Evolutionary conservation across 306 rosid genomes (phyloP), one percentile per base, ranked within the genome.

Genomic region (Trifolium repens): DNA sequence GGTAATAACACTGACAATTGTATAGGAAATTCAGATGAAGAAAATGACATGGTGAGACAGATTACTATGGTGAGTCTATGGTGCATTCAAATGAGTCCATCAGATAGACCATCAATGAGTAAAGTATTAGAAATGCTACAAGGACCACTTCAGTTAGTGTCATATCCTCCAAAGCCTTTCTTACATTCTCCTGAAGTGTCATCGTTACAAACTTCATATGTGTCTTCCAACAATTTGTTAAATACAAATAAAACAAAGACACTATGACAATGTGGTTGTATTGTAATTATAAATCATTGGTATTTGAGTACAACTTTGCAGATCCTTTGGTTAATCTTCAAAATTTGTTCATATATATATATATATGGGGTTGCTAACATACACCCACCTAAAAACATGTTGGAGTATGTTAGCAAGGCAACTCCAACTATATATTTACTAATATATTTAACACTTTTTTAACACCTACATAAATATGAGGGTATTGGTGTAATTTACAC

Each of bases 161-260:
- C 39, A 37, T 30, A 72, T 67, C 86, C 88, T 71, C 88, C 88
- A 7, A 82, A 72, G 6, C 89, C 85, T 11, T n/a, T 30, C 35
- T 52, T 73, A 37, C 13, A n/a, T 22, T 70, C 83, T 47, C 83
- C 83, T 7, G 10, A 74, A 16, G 26, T 5, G 16, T 11, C 77
- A 24, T 54, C 79, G 3, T 0, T 70, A 39, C 54, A 66, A 65
- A 65, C 2, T 19, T 22, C n/a, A 40, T 2, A 17, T 19, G 3
- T 2, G 13, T 77, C 72, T 61, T 78, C 76, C 0, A 15, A 2
- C 35, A 15, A 61, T 27, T 30, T 7, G 5, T 5, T 0, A 3
- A 61, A 47, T 10, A 61, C 61, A 60, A 50, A 35, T 50, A 52
- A 55, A 50, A 57, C 17, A 24, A 7, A 3, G 2, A 1, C 1